Percentiles rank a stretch among this genome's conserved stretches.
These are phyloP conservation scores for Carallia pectinifolia DNA, from an alignment of 345 rosid genomes.

Conservation along the genomic window DNA sequence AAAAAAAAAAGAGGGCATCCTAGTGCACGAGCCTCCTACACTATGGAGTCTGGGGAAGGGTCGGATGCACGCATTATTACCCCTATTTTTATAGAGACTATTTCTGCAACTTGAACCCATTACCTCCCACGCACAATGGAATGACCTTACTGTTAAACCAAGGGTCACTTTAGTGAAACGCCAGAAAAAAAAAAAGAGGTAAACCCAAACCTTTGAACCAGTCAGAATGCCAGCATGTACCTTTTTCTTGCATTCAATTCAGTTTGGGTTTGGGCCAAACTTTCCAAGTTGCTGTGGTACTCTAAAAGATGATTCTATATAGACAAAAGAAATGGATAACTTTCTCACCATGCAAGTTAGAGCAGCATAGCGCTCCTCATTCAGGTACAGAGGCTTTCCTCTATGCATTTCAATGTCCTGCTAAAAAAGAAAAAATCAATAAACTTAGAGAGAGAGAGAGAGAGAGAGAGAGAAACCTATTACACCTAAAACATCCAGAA, in stretches of 20 bases:
- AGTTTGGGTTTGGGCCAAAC: not conserved
- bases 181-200: not conserved
- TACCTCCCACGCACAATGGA: no score
- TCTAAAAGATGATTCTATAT: not conserved
- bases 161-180: no score
- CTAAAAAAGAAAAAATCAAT: conserved; percentile 1
- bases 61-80: no score
- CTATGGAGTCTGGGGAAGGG: no score
- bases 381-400: conserved; percentile 87
- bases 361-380: conserved; percentile 96
- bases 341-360: conserved; percentile 68
- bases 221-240: not conserved
- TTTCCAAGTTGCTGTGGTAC: not conserved
- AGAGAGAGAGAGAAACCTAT: not conserved
- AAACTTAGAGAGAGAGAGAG: not conserved
- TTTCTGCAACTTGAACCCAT: no score
- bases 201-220: not conserved
- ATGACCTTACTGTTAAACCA: no score
- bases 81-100: no score
- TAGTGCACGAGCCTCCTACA: no score
- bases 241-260: not conserved
- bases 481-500: not conserved
- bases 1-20: no score
- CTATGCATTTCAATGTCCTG: conserved; percentile 72
- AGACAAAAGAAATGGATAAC: conserved; percentile 3